Conservation (phyloP, 768 basidiomycete genomes). For the Grammothele lineata region DNA sequence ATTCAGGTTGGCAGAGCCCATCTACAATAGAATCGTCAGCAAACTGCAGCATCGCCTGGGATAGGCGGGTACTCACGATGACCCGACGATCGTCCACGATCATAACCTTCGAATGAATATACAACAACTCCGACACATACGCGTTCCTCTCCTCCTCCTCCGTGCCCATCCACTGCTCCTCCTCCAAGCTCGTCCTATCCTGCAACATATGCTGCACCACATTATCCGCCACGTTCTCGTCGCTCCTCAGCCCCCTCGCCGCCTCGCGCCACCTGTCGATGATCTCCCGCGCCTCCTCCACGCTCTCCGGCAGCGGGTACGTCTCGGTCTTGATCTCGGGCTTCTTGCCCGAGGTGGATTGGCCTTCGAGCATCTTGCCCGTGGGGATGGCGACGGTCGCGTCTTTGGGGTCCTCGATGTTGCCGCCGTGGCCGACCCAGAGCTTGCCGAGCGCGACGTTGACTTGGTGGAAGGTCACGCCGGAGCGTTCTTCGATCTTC, state of each 20-base stretch:
- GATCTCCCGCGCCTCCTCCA: slow-evolving; percentile 64
- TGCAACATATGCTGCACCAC: slow-evolving; percentile 78
- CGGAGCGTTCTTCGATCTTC: slow-evolving; percentile 68
- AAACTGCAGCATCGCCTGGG: too few relatives aligned
- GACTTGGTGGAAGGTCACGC: slow-evolving; percentile 79
- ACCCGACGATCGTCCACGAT: slow-evolving; percentile 90
- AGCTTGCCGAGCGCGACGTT: slow-evolving; percentile 79
- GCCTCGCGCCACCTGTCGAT: slow-evolving; percentile 70
- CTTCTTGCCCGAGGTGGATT: slow-evolving; percentile 32
- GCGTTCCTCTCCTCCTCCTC: slow-evolving; percentile 79
- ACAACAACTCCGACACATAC: slow-evolving; percentile 76
- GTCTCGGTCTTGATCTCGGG: slow-evolving; percentile 50
- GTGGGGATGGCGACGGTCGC: slow-evolving; percentile 57
- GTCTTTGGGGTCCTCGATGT: slow-evolving; percentile 37
- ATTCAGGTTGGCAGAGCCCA: slow-evolving; percentile 93
- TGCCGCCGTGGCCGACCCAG: slow-evolving; percentile 56
- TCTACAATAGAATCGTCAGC: slow-evolving; percentile 36
- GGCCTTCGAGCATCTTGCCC: slow-evolving; percentile 44
- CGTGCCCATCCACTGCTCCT: slow-evolving; percentile 83
- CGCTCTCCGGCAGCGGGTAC: slow-evolving; percentile 60
- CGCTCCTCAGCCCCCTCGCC: slow-evolving; percentile 48
- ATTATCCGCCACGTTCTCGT: slow-evolving; percentile 65
- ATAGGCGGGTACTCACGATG: slow-evolving; percentile 51
- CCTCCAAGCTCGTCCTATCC: slow-evolving; percentile 54
- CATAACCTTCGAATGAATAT: slow-evolving; percentile 90